Evolutionary conservation across 108 stramenopile genomes (phyloP).

Genomic region (Cyclotella kingstonii): DNA sequence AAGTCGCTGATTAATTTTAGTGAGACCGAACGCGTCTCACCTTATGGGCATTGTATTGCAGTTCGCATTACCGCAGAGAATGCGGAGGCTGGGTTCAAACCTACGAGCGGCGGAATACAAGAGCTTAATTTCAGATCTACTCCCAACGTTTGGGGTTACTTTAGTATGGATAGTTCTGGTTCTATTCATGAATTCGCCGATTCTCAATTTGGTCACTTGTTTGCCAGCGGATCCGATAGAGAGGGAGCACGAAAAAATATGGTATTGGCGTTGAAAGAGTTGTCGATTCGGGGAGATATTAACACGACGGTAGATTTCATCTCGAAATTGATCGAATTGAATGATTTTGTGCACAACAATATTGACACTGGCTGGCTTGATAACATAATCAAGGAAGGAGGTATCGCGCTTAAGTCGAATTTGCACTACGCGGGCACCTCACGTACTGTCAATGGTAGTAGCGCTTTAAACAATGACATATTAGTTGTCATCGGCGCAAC

Average conservation of each 20-base stretch:
- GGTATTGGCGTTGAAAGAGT: constrained; percentile 95
- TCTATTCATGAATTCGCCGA: constrained; percentile 99
- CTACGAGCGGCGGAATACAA: constrained; percentile 93
- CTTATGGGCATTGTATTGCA: constrained; percentile 94
- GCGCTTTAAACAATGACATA: constrained; percentile 50
- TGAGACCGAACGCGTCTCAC: constrained; percentile 49
- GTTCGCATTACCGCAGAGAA: constrained; percentile 99
- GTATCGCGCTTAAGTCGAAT: constrained; percentile 21
- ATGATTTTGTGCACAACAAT: constrained; percentile 91
- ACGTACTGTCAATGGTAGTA: not conserved
- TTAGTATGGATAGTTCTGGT: constrained; percentile 96
- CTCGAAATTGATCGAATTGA: constrained; percentile 90
- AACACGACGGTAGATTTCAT: constrained; percentile 99
- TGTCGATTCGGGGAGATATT: constrained; percentile 98
- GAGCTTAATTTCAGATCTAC: constrained; percentile 98
- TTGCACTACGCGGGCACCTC: not conserved
- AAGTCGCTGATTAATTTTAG: constrained; percentile 74
- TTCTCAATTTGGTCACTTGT: constrained; percentile 99
- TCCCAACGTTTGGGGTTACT: constrained; percentile 99
- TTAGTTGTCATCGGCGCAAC: constrained; percentile 79
- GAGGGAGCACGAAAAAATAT: constrained; percentile 96
- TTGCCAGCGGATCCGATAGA: constrained; percentile 90
- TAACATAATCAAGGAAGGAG: constrained; percentile 83
- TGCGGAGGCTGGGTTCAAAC: constrained; percentile 98
- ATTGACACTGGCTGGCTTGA: constrained; percentile 99